Evolutionary conservation across 2,329 filamentous ascomycete genomes (phyloP).

Genomic region (Rasamsonia emersonii): DNA sequence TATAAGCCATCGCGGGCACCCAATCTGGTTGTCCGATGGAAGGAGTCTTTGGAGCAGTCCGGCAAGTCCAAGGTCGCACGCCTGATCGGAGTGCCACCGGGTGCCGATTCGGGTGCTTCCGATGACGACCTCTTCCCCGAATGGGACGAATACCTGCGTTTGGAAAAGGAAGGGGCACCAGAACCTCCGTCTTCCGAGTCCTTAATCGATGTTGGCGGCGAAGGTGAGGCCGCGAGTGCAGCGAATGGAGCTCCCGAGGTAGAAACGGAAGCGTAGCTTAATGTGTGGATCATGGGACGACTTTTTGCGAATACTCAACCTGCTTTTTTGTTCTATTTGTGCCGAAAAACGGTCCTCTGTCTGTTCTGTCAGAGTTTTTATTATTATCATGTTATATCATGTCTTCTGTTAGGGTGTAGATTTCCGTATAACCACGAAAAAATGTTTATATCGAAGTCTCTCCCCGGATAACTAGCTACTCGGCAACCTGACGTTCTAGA

Average conservation of each 20-base stretch:
- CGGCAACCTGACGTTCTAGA: no score
- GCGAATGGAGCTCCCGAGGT: conserved; percentile 24
- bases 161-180: conserved; percentile 63
- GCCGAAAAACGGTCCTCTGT: no score
- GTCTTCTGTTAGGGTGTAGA: no score
- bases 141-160: conserved; percentile 80
- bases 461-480: no score
- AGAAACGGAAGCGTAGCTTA: conserved; percentile 16
- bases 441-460: no score
- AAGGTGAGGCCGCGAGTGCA: conserved; percentile 21
- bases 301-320: no score
- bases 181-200: conserved; percentile 30
- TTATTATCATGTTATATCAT: no score
- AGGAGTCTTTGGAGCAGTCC: conserved; percentile 68
- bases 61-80: conserved; percentile 81
- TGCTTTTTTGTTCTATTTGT: no score
- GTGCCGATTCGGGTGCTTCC: conserved; percentile 49
- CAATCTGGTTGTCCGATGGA: conserved; percentile 68
- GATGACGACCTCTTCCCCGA: conserved; percentile 85
- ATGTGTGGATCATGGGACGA: no score
- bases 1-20: conserved; percentile 77
- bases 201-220: conserved; percentile 34
- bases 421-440: no score
- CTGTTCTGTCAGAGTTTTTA: no score
- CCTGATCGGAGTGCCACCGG: conserved; percentile 70